Conservation (phyloP, 2,329 filamentous ascomycete genomes). For the Ilyonectria sp. region DNA sequence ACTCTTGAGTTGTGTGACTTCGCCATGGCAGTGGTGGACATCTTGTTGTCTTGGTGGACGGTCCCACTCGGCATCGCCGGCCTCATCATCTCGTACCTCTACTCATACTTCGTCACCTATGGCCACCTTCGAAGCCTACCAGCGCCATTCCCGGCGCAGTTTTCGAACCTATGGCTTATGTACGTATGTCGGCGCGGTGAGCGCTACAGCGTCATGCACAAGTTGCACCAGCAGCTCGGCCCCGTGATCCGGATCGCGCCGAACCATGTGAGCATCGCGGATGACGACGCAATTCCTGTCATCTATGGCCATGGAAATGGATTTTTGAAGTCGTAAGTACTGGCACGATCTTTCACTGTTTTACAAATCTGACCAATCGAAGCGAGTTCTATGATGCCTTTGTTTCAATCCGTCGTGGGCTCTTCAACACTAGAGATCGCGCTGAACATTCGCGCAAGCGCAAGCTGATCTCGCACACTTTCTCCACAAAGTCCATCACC, state of each 20-base stretch:
- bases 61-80: conserved; percentile 62
- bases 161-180: conserved; percentile 87
- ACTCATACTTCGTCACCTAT: conserved; percentile 73
- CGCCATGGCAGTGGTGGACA: conserved; percentile 50
- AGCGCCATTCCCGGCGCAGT: conserved; percentile 73
- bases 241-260: conserved; percentile 88
- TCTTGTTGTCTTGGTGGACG: conserved; percentile 62
- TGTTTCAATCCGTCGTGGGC: conserved; percentile 85
- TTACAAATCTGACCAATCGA: neutral
- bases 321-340: conserved; percentile 76
- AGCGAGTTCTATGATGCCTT: conserved; percentile 94
- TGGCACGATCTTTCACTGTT: accelerated
- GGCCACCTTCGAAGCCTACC: conserved; percentile 68
- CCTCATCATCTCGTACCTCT: conserved; percentile 68
- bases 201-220: conserved; percentile 76
- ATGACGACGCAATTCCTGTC: conserved; percentile 80
- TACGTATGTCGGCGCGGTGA: conserved; percentile 75
- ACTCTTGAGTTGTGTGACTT: neutral
- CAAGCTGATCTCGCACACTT: conserved; percentile 90
- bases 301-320: conserved; percentile 88
- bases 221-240: conserved; percentile 81
- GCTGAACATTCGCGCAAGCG: conserved; percentile 89
- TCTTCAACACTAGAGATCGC: conserved; percentile 92
- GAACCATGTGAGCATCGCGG: conserved; percentile 86
- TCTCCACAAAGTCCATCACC: conserved; percentile 83